Evolutionary conservation across 352 stramenopile genomes (phyloP).

Genomic region (Plasmopara viticola): DNA sequence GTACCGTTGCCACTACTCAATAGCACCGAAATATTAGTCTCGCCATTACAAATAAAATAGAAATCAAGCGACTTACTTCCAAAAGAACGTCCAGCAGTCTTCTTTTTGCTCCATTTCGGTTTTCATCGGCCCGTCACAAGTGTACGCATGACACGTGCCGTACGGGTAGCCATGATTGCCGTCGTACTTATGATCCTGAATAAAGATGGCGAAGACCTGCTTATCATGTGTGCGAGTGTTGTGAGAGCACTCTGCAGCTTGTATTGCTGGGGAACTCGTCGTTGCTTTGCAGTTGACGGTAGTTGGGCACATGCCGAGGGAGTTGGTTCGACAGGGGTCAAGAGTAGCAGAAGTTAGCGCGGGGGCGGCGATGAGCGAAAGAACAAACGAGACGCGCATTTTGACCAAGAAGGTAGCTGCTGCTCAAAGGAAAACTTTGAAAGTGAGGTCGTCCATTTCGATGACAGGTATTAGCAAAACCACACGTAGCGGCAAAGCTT

Average conservation of each 20-base stretch:
- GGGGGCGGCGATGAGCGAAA: conserved; percentile 17
- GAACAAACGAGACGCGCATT: conserved; percentile 19
- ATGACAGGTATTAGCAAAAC: no score
- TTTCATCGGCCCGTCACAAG: conserved; percentile 9
- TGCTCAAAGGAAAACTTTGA: no score
- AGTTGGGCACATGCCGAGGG: conserved; percentile 18
- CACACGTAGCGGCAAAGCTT: no score
- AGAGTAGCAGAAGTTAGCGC: conserved; percentile 25
- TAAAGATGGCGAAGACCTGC: conserved; percentile 32
- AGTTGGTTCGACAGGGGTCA: conserved; percentile 18
- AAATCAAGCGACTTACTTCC: conserved; percentile 16
- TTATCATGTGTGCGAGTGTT: conserved; percentile 28
- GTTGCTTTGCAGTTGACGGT: conserved; percentile 17
- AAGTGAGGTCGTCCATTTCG: no score
- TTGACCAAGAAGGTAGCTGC: background rate
- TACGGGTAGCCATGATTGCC: conserved; percentile 28
- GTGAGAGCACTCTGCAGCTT: conserved; percentile 33
- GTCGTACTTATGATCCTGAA: conserved; percentile 27
- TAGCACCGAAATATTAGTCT: conserved; percentile 7
- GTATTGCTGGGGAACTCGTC: conserved; percentile 20
- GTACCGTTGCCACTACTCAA: conserved; percentile 20
- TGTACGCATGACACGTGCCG: conserved; percentile 25
- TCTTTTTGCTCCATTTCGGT: conserved; percentile 14
- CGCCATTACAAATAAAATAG: background rate
- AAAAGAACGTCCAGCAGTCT: conserved; percentile 36